A percentile compares a stretch with the other conserved stretches of the same genome.
Conservation (phyloP, 2,329 filamentous ascomycete genomes). For the Amauroascus niger region DNA sequence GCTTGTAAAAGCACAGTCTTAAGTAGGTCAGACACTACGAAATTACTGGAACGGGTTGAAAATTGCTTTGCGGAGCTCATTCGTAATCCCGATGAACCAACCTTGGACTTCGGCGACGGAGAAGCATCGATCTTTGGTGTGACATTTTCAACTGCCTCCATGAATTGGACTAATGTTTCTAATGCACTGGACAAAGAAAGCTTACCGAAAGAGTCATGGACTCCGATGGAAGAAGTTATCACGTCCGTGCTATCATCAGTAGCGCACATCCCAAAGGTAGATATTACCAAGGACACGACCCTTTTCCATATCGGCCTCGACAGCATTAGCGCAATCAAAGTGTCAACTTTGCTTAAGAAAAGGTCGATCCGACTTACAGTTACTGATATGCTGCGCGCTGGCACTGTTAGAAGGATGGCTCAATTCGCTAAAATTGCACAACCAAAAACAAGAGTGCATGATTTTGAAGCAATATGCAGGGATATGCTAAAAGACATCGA, state of each 20-base stretch:
- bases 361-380: slow-evolving; percentile 53
- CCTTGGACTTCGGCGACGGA: slow-evolving; percentile 46
- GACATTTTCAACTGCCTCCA: slow-evolving; percentile 16
- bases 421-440: slow-evolving; percentile 21
- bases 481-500: slow-evolving; percentile 26
- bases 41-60: slow-evolving; percentile 53
- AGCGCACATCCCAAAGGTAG: slow-evolving; percentile 49
- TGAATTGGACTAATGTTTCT: background rate
- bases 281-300: slow-evolving; percentile 53
- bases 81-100: slow-evolving; percentile 37
- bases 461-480: slow-evolving; percentile 17
- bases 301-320: slow-evolving; percentile 82
- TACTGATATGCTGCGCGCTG: slow-evolving; percentile 58
- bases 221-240: slow-evolving; percentile 33
- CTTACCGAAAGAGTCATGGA: slow-evolving; percentile 19
- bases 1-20: slow-evolving; percentile 56
- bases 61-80: slow-evolving; percentile 50
- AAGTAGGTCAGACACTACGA: slow-evolving; percentile 37
- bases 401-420: slow-evolving; percentile 58
- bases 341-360: slow-evolving; percentile 59
- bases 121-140: slow-evolving; percentile 58
- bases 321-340: slow-evolving; percentile 84
- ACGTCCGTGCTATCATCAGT: slow-evolving; percentile 44
- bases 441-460: slow-evolving; percentile 14
- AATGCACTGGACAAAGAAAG: background rate